Evolutionary conservation across 257 asterid species (phyloP), one percentile per base, ranked within the genome.

Genomic region (Sherardia arvensis): DNA sequence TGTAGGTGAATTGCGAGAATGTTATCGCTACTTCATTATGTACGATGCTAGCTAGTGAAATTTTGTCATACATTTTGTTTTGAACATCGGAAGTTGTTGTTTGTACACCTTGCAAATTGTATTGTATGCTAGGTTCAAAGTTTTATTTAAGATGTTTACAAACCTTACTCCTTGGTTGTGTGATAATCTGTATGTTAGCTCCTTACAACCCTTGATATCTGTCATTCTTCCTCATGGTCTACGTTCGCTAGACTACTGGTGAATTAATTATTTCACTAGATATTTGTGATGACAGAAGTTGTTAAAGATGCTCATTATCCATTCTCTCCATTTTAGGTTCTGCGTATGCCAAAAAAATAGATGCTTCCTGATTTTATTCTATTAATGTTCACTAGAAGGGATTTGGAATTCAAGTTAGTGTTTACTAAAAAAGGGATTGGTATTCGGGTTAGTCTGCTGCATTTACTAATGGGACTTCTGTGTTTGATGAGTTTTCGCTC

Each of bases 41-140:
- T 45, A n/a, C 43, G 12, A 18, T 25, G 29, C 20, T 62, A 26
- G 29, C 20, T 62, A 26, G 25, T 27, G 40, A 20, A 63, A 49
- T 63, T 63, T 62, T 63, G 67, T 47, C 47, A 4, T 43, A 45
- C 15, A 26, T 43, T 43, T 62, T 34, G 65, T 60, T 29, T 36
- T 43, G 48, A 38, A 21, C 28, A n/a, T 43, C 17, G 66, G 20
- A 26, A 25, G 66, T 62, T 40, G 66, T 12, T 61, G 25, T 48
- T 45, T 17, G 25, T 18, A 25, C 28, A 47, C 53, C 58, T 33
- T 66, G 59, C 22, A 40, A 62, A 62, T 67, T 61, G 22, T 43
- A 43, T 15, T 43, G 51, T 43, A 14, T 43, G 51, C 17, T 10
- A 17, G 20, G 49, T n/a, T 40, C n/a, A n/a, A n/a, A n/a, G 20